Base-by-base conservation (phyloP, 768 basidiomycete species). In the Suillus plorans region DNA sequence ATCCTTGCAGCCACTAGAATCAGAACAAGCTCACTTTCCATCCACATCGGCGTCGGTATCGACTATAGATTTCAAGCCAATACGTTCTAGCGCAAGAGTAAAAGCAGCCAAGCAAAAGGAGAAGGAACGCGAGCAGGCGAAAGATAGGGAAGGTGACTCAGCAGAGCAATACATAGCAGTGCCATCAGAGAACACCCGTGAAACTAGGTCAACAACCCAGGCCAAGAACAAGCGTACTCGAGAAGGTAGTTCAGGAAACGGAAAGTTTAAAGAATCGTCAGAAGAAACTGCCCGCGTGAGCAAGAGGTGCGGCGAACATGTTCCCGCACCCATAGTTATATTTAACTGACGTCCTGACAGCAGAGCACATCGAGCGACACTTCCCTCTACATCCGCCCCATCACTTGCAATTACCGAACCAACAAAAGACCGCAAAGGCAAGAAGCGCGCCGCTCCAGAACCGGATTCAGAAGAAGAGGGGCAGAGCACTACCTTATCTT, bases 381-480 rank as follows among this genome's bases (percentile, higher is more conserved):
- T 80, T 78, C 79, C 71, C 67, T 75, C 71, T 68, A 20, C 69
- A 60, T 79, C 67, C 70, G 80, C 71, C 58, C 80, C 68, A 73
- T 83, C 69, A 76, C 85, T 78, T 79, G 85, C 78, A 64, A 94
- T 93, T 78, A 89, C 88, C 87, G 93, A 94, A 82, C 86, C 89
- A 58, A 69, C 80, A 3, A 84, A 83, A 72, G 92, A 94, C 79
- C 77, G 78, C 69, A 96, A 96, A 79, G 95, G 94, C 64, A 97
- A 97, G 87, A 97, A 96, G 80, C 90, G 93, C 71, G 94, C 93
- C 45, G 86, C 83, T 39, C 89, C 90, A 57, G 91, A 94, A 78
- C 77, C 80, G 41, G 78, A 78, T 69, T 86, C 86, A 52, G 90
- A 90, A 77, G 87, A 90, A 74, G 90, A 92, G 75, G 79, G 81